Evolutionary conservation across 1,139 yeast species (phyloP).

Genomic region (Yamadazyma dushanensis): DNA sequence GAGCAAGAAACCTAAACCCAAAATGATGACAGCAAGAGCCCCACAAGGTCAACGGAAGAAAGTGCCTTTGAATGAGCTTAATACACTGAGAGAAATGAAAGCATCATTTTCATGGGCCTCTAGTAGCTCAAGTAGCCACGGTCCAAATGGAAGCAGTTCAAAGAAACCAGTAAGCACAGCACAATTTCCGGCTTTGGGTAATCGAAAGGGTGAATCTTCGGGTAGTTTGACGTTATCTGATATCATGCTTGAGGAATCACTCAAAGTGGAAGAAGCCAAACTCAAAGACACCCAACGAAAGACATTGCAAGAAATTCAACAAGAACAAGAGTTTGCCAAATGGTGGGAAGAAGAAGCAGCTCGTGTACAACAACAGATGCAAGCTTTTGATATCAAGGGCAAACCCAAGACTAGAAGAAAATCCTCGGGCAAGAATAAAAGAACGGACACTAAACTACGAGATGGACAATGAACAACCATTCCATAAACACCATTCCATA

Average conservation of each 20-base stretch:
- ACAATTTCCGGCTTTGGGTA: background rate
- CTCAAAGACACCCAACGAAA: constrained; percentile 31
- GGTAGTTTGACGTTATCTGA: constrained; percentile 28
- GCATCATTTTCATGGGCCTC: constrained; percentile 4
- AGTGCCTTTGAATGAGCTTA: background rate
- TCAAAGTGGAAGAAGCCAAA: constrained; percentile 37
- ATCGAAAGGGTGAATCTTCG: background rate
- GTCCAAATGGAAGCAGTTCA: too few relatives aligned
- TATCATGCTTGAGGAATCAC: constrained; percentile 48
- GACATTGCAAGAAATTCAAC: constrained; percentile 67
- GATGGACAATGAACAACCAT: constrained; percentile 1
- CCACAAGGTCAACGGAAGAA: background rate
- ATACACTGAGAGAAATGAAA: background rate
- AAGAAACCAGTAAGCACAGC: background rate
- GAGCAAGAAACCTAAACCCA: too few relatives aligned
- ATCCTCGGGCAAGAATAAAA: constrained; percentile 3
- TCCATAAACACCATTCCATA: background rate
- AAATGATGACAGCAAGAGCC: background rate
- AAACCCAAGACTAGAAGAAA: constrained; percentile 3
- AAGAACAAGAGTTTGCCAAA: constrained; percentile 73
- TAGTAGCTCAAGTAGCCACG: too few relatives aligned
- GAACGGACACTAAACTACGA: too few relatives aligned
- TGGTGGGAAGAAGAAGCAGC: constrained; percentile 82
- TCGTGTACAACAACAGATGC: constrained; percentile 54
- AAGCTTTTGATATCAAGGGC: constrained; percentile 7